Base-by-base conservation (phyloP, 495 filamentous ascomycete species). In the Clavariopsis aquatica region DNA sequence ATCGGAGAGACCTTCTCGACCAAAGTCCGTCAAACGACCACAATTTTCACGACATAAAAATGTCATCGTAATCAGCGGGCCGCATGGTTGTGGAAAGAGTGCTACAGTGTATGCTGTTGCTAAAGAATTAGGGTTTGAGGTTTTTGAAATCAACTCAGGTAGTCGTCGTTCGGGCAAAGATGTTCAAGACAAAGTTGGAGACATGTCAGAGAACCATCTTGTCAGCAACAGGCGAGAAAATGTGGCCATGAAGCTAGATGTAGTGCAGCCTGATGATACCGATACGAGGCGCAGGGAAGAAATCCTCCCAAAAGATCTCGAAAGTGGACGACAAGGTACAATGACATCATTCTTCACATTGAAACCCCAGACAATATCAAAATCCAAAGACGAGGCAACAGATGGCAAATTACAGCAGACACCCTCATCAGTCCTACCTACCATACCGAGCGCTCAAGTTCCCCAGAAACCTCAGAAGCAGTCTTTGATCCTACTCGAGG, bases 151-250 rank as follows among this genome's bases (percentile, higher is more conserved):
- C 70, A 96, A 95, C 66, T 73, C 93, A 6, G 84, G 90, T 43
- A 90, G 81, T 68, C 85, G 92, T 60, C 80, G 95, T 51, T 95
- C 85, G 73, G 95, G 91, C 12, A 92, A 89, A 72, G 95, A 99
- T 71, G 84, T 99, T 51, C 70, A 95, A 9, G 94, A 97, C 56
- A 92, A 83, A 58, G 90, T 99, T 19, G 95, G 94, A 4, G 92
- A 98, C 73, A 97, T 98, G 95, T 93, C 91, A 15, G 85, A 85
- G 62, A 98, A 98, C 68, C 95, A 99, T 75, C 84, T 94, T 3
- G 93, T 98, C 38, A 85, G 85, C 60, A 81, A 84, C 22, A 60
- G 52, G 22, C 43, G 38, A 13, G 54, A 57, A 12, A 49, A 49
- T 8, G 8, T 20, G 1, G 26, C 9, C 0, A 23, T 34, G 17